Evolutionary conservation across 1,139 yeast species (phyloP), one percentile per base, ranked within the genome.

Genomic region (Eremothecium sinecaudum): DNA sequence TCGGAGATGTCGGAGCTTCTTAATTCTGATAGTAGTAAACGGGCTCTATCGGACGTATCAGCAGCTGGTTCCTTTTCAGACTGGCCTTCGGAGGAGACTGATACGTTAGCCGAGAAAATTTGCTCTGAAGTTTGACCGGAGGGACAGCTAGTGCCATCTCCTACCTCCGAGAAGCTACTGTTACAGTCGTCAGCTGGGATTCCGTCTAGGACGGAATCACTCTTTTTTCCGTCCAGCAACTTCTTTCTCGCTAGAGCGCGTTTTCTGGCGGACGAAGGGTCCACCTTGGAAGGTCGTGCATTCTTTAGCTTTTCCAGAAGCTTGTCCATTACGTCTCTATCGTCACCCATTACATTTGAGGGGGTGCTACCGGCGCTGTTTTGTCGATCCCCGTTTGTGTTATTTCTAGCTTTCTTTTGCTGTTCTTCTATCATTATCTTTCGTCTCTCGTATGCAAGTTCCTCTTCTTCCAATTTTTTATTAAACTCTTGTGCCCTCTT

Each of bases 261-360:
- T 48, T 84, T 75, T 46, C 94, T 65, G 0, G 94, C 94, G 5
- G 90, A 75, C 1, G 81, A 62, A 0, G 92, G 77, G 50, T 82
- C 92, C 3, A 83, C 77, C 45, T 73, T 73, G 5, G 75, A 45
- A 11, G 84, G 79, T 0, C 83, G 86, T 0, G 81, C 79, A 22
- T 81, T 80, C 51, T 79, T 78, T 48, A 80, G 66, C 50, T 76
- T 77, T 48, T 79, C 83, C 40, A 80, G 62, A 28, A 80, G 63
- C 19, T 79, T 71, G 56, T 80, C 92, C 82, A 80, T 78, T 25
- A 79, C 83, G 37, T 73, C 79, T 36, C 61, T 48, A 18, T 51
- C 51, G 24, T 64, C 66, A 18, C 62, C 69, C 14, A 44, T 51
- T 11, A 53, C 64, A 4, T 49, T 52, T 11, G 47, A 52, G 7